phyloP scores from a whole-genome alignment of 768 basidiomycete genomes.

The Trametes coccinea region DNA sequence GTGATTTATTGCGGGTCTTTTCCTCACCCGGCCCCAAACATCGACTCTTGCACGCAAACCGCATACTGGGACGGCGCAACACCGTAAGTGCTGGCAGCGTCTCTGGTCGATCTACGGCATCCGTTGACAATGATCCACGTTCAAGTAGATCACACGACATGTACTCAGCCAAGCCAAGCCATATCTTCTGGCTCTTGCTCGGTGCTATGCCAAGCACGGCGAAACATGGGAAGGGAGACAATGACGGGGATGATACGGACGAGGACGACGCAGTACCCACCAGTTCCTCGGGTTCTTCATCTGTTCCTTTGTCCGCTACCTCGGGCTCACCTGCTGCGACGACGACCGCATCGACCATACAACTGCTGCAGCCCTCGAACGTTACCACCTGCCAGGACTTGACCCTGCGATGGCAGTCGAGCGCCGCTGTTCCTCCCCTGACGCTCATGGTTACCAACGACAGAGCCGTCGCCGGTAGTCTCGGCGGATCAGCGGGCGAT shows the following conservation, averaged over 20 bases:
- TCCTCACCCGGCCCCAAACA: background rate
- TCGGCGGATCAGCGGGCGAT: background rate
- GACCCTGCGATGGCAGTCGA: slow-evolving; percentile 31
- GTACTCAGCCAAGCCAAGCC: background rate
- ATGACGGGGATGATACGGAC: slow-evolving; percentile 5
- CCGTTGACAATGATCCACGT: background rate
- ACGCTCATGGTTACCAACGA: slow-evolving; percentile 28
- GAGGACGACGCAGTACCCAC: background rate
- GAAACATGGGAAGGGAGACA: slow-evolving; percentile 12
- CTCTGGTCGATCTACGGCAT: background rate
- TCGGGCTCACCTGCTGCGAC: background rate
- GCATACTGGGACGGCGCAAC: background rate
- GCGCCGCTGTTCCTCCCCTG: slow-evolving; percentile 17
- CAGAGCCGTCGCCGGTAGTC: slow-evolving; percentile 13
- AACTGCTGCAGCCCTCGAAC: slow-evolving; percentile 30
- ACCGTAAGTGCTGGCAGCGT: too few relatives aligned
- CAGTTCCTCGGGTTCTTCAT: background rate
- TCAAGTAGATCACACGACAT: background rate
- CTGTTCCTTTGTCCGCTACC: background rate
- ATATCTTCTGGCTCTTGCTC: background rate
- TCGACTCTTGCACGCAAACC: background rate
- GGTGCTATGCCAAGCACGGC: background rate
- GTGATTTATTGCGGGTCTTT: background rate
- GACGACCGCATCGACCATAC: slow-evolving; percentile 13
- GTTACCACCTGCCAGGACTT: slow-evolving; percentile 32